Base-by-base conservation (phyloP, 306 rosid species). In the Sindora glabra region DNA sequence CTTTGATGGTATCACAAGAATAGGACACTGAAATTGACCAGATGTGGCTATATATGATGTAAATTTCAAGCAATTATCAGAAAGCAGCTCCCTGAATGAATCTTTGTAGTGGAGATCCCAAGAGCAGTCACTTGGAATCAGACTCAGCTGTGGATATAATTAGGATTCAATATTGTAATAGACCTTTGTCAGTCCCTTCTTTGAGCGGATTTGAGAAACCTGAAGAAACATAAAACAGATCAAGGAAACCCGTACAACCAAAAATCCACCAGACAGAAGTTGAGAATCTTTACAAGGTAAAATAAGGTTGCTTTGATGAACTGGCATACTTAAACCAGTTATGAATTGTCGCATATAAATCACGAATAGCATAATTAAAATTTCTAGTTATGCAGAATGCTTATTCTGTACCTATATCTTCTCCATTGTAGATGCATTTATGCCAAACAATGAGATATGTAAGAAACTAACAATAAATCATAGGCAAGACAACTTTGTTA, bases 161-260 rank as follows among this genome's bases (percentile, higher is more conserved):
- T 69, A 73, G 22, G 82, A 48, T 45, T 70, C 81, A 8, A 81
- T 69, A 51, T 72, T 79, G 80, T 88, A 88, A 29, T 13, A 77
- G 34, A 88, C 86, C 72, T 84, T 88, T 26, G 89, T 84, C 34
- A 36, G 2, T 55, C 96, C 96, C 53, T 82, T 88, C 76, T 82
- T 84, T 0, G 81, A 73, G 12, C 96, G 85, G 62, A 82, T 76
- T 74, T 74, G 83, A 71, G 86, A 77, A 53, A 84, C 82, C 94
- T 82, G 82, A 38, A 61, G 64, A 82, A 68, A 46, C 18, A 48
- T 54, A 25, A 10, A 42, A 10, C 56, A 6, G 19, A 16, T 68
- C 42, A 72, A 10, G 6, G 19, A 11, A 16, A 49, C 14, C 22
- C 47, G 11, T 17, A 52, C 69, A 52, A 51, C 10, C 36, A 46